Base-by-base conservation (phyloP, 2,329 filamentous ascomycete genomes). In the Colletotrichum echinochloae region DNA sequence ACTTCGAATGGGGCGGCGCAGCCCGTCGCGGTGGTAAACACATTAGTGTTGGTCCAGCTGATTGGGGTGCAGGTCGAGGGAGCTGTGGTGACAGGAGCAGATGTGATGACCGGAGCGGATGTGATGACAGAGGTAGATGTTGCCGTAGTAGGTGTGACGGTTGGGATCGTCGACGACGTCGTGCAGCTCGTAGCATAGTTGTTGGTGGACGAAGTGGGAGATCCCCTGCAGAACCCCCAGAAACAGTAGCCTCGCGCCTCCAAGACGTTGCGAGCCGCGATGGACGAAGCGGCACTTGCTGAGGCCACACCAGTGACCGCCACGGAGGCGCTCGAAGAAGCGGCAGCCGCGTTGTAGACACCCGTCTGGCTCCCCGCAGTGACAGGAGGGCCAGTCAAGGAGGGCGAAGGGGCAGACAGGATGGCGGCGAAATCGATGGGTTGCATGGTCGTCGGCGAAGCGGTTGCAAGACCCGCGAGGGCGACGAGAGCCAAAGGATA, bases 1-100 rank as follows among this genome's bases (percentile, higher is more conserved):
- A 71, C 64, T 12, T 71, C 68, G 2, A 26, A 71, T 2, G 68
- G 59, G 1, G 51, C 57, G 18, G 57, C 11, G 5, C 68, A 71
- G 7, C 23, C n/a, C 2, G 68, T 33, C 1, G 59, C 68, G 33
- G 68, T 62, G 1, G 68, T 71, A 5, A 71, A 71, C 1, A 59
- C 20, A 30, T 48, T 48, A 11, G 68, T 68, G 46, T 71, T 71
- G 46, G 52, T 41, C 68, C 68, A 71, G 52, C 51, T 71, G 23
- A 63, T 33, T 2, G 68, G 68, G 3, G 68, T 71, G 30, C 68
- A 68, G 28, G 44, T 66, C 11, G 66, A 54, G 9, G 68, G 57
- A 39, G 37, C 37, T 12, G 57, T 23, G 20, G 57, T 68, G 30
- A 62, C 54, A 9, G 64, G 4, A 14, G 64, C 11, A n/a, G 48